Conservation (phyloP, 768 basidiomycete species). For the Agaricus sinodeliciosus region DNA sequence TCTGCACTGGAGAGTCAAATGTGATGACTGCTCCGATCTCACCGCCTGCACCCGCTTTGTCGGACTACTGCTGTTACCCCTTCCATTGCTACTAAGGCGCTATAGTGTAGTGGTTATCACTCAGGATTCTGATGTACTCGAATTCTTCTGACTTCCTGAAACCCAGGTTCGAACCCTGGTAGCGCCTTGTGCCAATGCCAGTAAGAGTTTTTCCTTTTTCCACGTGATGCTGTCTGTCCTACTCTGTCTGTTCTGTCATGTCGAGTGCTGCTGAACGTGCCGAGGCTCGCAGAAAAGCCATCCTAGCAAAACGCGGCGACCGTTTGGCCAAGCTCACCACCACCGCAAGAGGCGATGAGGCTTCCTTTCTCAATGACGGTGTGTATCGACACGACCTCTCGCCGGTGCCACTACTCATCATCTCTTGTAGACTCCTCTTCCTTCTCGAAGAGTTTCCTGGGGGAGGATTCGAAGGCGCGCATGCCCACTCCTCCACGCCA, state of each 20-base stretch:
- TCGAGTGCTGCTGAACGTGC: constrained; percentile 59
- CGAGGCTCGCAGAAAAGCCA: constrained; percentile 74
- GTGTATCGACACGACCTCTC: constrained; percentile 12
- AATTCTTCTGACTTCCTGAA: constrained; percentile 13
- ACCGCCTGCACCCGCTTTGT: no score
- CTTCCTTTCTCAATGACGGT: constrained; percentile 49
- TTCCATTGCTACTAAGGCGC: constrained; percentile 5
- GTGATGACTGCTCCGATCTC: no score
- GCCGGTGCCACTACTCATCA: constrained; percentile 27
- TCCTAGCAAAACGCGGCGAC: constrained; percentile 64
- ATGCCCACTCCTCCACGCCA: constrained; percentile 29
- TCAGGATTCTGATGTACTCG: constrained; percentile 15
- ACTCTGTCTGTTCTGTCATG: constrained; percentile 3
- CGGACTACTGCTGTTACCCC: no score
- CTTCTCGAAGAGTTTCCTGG: constrained; percentile 30
- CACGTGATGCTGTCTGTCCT: background rate
- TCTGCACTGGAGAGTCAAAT: no score
- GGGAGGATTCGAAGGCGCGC: constrained; percentile 32
- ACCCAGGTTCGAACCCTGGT: constrained; percentile 19
- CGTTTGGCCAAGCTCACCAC: constrained; percentile 76
- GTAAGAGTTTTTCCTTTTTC: background rate
- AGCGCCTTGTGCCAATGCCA: constrained; percentile 10
- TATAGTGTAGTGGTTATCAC: constrained; percentile 19
- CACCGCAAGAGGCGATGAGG: constrained; percentile 64
- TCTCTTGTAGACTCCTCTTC: constrained; percentile 28